These are phyloP conservation scores for Diospyros lotus DNA, from an alignment of 148 eudicot genomes.

Conservation along the genomic window DNA sequence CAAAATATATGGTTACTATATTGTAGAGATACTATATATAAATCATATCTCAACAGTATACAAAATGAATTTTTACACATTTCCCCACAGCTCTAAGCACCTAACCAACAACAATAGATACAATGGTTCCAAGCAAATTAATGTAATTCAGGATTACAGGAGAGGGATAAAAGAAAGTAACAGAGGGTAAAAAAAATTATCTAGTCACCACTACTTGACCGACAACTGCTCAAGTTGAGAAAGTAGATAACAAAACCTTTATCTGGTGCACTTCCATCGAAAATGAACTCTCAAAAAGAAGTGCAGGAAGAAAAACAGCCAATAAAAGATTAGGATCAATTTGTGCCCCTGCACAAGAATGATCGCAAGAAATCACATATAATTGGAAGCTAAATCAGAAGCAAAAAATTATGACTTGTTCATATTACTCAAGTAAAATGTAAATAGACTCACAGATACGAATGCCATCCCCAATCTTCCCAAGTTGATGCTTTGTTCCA, in stretches of 20 bases:
- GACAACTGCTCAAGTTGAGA: constrained; percentile 7
- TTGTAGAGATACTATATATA: too few relatives aligned
- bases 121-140: background rate
- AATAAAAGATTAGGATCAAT: constrained; percentile 89
- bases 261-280: constrained; percentile 98
- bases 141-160: background rate
- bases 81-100: background rate
- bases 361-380: constrained; percentile 10
- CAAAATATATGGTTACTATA: too few relatives aligned
- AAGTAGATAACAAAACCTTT: constrained; percentile 48
- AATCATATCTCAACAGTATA: too few relatives aligned
- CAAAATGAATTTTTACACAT: background rate
- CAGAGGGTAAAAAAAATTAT: background rate
- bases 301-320: constrained; percentile 98
- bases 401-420: constrained; percentile 2
- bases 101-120: constrained; percentile 8
- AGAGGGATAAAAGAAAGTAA: background rate
- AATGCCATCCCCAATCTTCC: constrained; percentile 89
- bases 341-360: constrained; percentile 62
- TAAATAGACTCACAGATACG: constrained; percentile 74
- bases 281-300: constrained; percentile 94
- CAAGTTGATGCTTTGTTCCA: constrained; percentile 71
- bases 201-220: background rate
- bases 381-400: background rate
- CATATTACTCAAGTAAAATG: constrained; percentile 7